These are phyloP conservation scores for Triticum monococcum DNA, from an alignment of 176 grass and related monocot genomes.

Conservation along the genomic window DNA sequence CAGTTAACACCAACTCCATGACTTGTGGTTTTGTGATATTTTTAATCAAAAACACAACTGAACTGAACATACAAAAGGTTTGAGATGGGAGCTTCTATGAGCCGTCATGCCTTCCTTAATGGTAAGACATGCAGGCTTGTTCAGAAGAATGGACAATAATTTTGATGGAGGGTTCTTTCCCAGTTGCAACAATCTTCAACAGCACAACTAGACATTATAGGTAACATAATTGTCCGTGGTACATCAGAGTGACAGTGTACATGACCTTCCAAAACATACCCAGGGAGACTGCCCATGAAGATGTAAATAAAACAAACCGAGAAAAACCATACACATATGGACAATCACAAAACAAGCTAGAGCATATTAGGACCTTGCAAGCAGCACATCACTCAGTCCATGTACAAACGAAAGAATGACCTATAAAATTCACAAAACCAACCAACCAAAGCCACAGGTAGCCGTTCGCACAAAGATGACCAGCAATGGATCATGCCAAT, in stretches of 20 bases:
- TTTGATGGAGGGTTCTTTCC: background rate
- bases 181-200: background rate
- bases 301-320: slow-evolving; percentile 20
- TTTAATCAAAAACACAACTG: no score
- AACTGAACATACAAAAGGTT: no score
- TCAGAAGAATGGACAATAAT: background rate
- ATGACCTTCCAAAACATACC: slow-evolving; percentile 33
- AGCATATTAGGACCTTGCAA: slow-evolving; percentile 39
- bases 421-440: slow-evolving; percentile 55
- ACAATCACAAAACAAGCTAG: slow-evolving; percentile 45
- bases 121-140: background rate
- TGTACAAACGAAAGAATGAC: slow-evolving; percentile 83
- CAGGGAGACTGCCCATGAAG: slow-evolving; percentile 21
- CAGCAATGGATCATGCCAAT: slow-evolving; percentile 21
- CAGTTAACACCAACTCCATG: no score
- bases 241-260: slow-evolving; percentile 27
- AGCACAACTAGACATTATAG: slow-evolving; percentile 16
- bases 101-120: background rate
- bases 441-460: slow-evolving; percentile 34
- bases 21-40: no score
- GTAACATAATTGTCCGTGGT: slow-evolving; percentile 20
- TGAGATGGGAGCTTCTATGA: background rate
- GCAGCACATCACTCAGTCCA: slow-evolving; percentile 47
- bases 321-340: slow-evolving; percentile 51
- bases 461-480: slow-evolving; percentile 30